Conservation (phyloP, 768 basidiomycete species). For the Neoboletus brunneissimus region DNA sequence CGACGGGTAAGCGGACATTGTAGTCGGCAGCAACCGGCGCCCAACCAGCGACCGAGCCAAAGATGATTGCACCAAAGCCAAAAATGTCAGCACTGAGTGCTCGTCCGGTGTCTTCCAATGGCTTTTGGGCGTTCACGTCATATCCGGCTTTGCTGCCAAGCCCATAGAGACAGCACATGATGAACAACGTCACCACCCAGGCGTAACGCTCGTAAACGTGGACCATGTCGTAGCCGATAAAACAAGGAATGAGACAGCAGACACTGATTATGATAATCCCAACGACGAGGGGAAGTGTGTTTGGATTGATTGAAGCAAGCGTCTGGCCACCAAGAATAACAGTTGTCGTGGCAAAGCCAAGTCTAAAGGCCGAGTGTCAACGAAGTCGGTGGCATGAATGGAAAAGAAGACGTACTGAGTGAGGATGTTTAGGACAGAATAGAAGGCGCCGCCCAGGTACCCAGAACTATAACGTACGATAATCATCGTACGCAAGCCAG, state of each 20-base stretch:
- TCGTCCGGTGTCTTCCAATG: conserved; percentile 42
- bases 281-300: conserved; percentile 43
- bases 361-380: conserved; percentile 17
- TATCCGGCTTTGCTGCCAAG: conserved; percentile 47
- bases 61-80: conserved; percentile 51
- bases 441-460: too few relatives aligned
- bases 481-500: too few relatives aligned
- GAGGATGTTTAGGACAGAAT: too few relatives aligned
- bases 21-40: conserved; percentile 54
- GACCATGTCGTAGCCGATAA: conserved; percentile 45
- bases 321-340: conserved; percentile 59
- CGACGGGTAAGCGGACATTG: conserved; percentile 46
- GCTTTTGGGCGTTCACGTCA: conserved; percentile 41
- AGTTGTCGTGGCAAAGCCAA: conserved; percentile 47
- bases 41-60: conserved; percentile 49
- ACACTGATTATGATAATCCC: conserved; percentile 48
- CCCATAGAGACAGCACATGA: conserved; percentile 52
- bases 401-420: too few relatives aligned
- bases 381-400: too few relatives aligned
- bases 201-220: conserved; percentile 54
- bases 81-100: conserved; percentile 47
- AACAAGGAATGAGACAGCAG: conserved; percentile 43
- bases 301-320: conserved; percentile 43
- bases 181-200: conserved; percentile 46
- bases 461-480: too few relatives aligned